Base-by-base conservation (phyloP, 805 yeast genomes). In the Wickerhamomyces bisporus region DNA sequence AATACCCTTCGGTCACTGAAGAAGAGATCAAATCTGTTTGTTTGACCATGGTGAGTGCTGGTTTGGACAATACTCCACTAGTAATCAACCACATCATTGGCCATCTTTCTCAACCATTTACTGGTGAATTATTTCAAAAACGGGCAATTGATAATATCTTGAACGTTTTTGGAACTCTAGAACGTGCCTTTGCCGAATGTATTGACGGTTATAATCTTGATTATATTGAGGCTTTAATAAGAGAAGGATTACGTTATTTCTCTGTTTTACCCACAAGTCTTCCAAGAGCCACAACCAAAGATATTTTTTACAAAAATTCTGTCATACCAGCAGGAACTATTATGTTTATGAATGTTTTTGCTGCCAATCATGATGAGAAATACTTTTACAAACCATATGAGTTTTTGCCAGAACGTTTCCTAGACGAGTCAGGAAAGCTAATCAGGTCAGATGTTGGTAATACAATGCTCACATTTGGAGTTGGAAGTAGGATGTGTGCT, bases 21-120 rank as follows among this genome's bases (percentile, higher is more conserved):
- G 57, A 57, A 8, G 86, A 81, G 49, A 52, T 77, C 34, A 64
- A 65, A 32, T 75, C 85, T 32, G 68, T 80, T 6, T 82, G 89
- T 51, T 61, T 83, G 29, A 79, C 89, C 0, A 76, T 82, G 81
- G 80, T 83, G 0, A 79, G 87, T 47, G 93, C 89, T 8, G 93
- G 93, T 0, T 60, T 83, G 18, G 91, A 83, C 52, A 83, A 84
- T 44, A 73, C 81, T 1, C 80, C 87, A 0, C 64, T 81, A 24
- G 81, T 76, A 33, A 63, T 82, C 35, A 72, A 73, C 43, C 77
- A 81, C 43, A 65, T 80, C 8, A 52, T 81, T 46, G 83, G 83
- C 1, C 82, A 78, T 28, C 59, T 83, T 30, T 68, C 81, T 6
- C 65, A 67, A 14, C 66, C 68, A 2, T 44, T 40, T 13, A 41